Percentiles rank a stretch among this genome's conserved stretches.
These are phyloP conservation scores for Fusarium kyushuense DNA, from an alignment of 2,329 filamentous ascomycete species.

Conservation along the genomic window DNA sequence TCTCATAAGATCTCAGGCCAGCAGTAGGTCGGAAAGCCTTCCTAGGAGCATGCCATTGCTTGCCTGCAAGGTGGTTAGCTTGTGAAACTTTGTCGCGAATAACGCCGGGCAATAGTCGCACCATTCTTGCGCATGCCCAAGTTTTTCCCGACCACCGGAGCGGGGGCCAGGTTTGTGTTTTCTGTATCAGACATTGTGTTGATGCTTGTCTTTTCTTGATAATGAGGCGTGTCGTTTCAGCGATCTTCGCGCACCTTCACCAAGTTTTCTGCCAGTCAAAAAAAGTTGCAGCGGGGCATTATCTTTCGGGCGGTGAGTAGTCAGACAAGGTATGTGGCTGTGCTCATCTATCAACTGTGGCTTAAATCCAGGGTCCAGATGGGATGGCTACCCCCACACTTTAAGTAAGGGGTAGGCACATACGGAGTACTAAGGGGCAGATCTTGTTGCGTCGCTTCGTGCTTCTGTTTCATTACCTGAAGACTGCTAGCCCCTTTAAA, in stretches of 20 bases:
- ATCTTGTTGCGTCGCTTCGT: constrained; percentile 39
- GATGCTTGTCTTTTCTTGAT: constrained; percentile 10
- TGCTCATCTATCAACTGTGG: constrained; percentile 28
- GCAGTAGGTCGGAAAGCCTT: constrained; percentile 86
- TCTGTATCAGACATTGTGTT: constrained; percentile 59
- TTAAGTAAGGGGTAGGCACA: constrained; percentile 36
- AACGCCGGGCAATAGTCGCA: constrained; percentile 52
- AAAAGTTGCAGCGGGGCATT: constrained; percentile 41
- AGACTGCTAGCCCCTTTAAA: constrained; percentile 24
- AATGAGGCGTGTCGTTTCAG: constrained; percentile 21
- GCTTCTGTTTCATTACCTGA: constrained; percentile 38
- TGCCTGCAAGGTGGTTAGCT: constrained; percentile 69
- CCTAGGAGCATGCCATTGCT: constrained; percentile 90
- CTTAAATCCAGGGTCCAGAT: constrained; percentile 45
- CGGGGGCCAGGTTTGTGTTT: constrained; percentile 51
- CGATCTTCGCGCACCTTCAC: constrained; percentile 31
- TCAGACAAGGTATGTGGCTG: constrained; percentile 32
- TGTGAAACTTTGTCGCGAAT: background rate
- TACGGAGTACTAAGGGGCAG: constrained; percentile 28
- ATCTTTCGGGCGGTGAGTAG: constrained; percentile 37
- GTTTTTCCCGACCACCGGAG: constrained; percentile 54
- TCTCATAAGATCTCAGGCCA: constrained; percentile 82
- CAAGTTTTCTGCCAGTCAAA: constrained; percentile 48
- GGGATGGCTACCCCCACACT: constrained; percentile 31
- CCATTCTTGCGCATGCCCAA: constrained; percentile 87